Evolutionary conservation across 257 asterid species (phyloP), one percentile per base, ranked within the genome.

Genomic region (Solanum arcanum): DNA sequence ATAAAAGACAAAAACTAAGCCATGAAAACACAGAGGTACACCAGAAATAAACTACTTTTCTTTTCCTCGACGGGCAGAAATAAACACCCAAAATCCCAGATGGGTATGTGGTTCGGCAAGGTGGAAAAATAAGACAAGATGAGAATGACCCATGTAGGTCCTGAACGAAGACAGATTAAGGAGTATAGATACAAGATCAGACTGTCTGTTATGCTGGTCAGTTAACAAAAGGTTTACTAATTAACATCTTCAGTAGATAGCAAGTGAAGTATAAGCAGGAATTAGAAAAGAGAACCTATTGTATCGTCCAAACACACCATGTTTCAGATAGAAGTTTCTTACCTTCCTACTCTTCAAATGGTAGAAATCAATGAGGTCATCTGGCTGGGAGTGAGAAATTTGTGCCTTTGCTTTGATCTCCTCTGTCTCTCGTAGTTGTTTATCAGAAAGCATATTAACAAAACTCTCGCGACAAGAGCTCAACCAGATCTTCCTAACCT

Each of bases 291-390:
- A 80, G 44, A 47, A 80, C 31, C 66, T 80, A 68, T 2, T 12
- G 29, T 29, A 60, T 29, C 29, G 31, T 81, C 69, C 85, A 29
- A 47, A 52, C 31, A 81, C 29, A 11, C 10, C 8, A 86, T 29
- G 41, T 37, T 83, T 60, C 86, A 89, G 86, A 60, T 84, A 87
- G 44, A 89, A 86, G 39, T 46, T 49, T 33, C 86, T 88, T 88
- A 96, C 99, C 97, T 91, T 94, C 90, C 99, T 89, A 92, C 98
- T 96, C 95, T 96, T 96, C 94, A 96, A 90, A 91, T 96, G 98
- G 89, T 94, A 96, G 92, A 96, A 96, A 86, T 96, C 98, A 90
- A 96, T 96, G 74, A 96, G 96, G 90, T 96, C 99, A 89, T 96
- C 99, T 23, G 99, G 99, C 86, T 96, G 99, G 39, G 99, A 89